phyloP scores from a whole-genome alignment of 306 rosid genomes.

The Lathyrus tuberosus region DNA sequence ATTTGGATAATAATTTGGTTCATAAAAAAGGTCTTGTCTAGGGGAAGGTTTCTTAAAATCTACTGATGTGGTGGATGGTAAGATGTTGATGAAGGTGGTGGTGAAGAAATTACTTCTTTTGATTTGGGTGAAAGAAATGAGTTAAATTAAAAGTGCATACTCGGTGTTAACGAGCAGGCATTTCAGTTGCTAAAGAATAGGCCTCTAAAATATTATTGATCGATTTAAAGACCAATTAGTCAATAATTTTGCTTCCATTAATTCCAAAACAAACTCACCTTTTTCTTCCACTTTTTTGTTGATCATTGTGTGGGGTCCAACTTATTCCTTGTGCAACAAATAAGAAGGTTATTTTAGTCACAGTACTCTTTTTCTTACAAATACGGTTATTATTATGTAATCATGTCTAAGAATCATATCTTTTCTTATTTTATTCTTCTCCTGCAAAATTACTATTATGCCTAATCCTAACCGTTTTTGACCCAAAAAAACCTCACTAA shows the following conservation, averaged over 20 bases:
- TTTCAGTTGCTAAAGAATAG: too few relatives aligned
- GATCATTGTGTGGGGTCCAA: slow-evolving; percentile 38
- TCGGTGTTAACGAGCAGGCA: too few relatives aligned
- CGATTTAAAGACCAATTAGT: too few relatives aligned
- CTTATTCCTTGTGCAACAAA: background rate
- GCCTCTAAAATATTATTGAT: too few relatives aligned
- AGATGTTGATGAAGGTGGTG: too few relatives aligned
- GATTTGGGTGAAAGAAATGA: too few relatives aligned
- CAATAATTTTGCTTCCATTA: background rate
- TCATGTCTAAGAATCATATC: background rate
- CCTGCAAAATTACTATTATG: background rate
- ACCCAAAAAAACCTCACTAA: background rate
- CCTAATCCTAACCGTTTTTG: slow-evolving; percentile 23
- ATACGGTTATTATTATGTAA: background rate
- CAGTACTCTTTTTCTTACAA: background rate
- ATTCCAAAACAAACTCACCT: slow-evolving; percentile 19
- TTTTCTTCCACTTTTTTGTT: slow-evolving; percentile 24
- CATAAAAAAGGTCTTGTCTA: too few relatives aligned
- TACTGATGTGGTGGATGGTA: too few relatives aligned
- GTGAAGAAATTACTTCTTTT: too few relatives aligned
- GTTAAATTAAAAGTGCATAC: too few relatives aligned
- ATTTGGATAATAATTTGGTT: too few relatives aligned
- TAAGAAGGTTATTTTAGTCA: slow-evolving; percentile 7
- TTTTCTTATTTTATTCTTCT: background rate
- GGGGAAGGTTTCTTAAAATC: too few relatives aligned